Percentiles rank a stretch among this genome's conserved stretches.
Conservation (phyloP, 331 rosid genomes). For the Erythrophleum ivorense region DNA sequence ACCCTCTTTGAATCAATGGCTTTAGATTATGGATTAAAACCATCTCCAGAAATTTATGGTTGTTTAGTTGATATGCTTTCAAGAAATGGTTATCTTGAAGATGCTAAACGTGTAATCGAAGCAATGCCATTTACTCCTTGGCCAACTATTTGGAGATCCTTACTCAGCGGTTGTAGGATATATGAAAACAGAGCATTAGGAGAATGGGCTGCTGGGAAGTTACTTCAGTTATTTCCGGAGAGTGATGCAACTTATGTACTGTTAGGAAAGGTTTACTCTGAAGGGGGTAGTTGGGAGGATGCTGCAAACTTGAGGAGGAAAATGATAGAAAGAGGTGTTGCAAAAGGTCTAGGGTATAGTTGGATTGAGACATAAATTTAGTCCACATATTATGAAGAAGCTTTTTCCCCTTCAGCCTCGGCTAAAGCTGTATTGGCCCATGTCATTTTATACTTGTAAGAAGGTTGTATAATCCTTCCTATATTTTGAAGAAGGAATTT, state of each 20-base stretch:
- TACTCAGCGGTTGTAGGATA: conserved; percentile 65
- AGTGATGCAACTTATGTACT: conserved; percentile 49
- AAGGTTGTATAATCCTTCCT: conserved; percentile 12
- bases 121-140: conserved; percentile 63
- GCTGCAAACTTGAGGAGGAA: conserved; percentile 48
- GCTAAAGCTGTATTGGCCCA: background rate
- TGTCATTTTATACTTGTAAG: background rate
- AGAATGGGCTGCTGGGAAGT: conserved; percentile 56
- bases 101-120: conserved; percentile 50
- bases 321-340: conserved; percentile 47
- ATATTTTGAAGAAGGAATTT: background rate
- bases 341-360: conserved; percentile 55
- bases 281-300: conserved; percentile 60
- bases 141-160: conserved; percentile 63
- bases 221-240: conserved; percentile 49
- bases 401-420: background rate
- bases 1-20: conserved; percentile 48
- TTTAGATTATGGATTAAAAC: conserved; percentile 44
- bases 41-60: conserved; percentile 55
- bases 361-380: conserved; percentile 50
- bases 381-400: background rate
- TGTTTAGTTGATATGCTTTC: conserved; percentile 67
- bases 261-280: conserved; percentile 55
- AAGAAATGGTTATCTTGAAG: conserved; percentile 58
- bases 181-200: conserved; percentile 54